phyloP scores from a whole-genome alignment of 192 early-diverging fungal species.

The Coemansia guatemalensis region DNA sequence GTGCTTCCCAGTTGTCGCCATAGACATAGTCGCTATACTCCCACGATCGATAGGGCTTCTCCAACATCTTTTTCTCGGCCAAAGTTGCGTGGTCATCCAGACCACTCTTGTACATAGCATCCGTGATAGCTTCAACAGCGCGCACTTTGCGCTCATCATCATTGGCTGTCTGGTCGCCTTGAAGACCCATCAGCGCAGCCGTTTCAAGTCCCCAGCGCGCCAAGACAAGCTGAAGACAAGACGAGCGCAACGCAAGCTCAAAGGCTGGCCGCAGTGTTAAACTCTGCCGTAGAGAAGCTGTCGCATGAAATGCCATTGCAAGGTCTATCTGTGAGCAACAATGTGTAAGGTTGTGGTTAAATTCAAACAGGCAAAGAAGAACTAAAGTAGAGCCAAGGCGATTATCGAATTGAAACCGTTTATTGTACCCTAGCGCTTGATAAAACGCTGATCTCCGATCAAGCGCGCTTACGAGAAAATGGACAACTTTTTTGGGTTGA shows the following conservation, averaged over 20 bases:
- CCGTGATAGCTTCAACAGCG: slow-evolving; percentile 47
- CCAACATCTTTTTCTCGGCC: slow-evolving; percentile 51
- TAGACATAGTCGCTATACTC: slow-evolving; percentile 46
- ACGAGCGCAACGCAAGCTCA: slow-evolving; percentile 53
- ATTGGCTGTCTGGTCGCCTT: slow-evolving; percentile 36
- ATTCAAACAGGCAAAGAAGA: background rate
- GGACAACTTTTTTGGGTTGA: slow-evolving; percentile 4
- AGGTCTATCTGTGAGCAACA: background rate
- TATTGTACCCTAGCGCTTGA: too few relatives aligned
- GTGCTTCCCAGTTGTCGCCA: slow-evolving; percentile 56
- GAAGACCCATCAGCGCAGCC: slow-evolving; percentile 48
- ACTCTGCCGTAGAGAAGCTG: slow-evolving; percentile 19
- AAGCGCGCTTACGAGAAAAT: background rate
- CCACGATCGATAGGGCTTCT: slow-evolving; percentile 53
- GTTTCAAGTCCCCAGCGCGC: slow-evolving; percentile 66
- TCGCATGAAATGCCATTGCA: slow-evolving; percentile 44
- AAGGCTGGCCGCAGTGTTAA: slow-evolving; percentile 38
- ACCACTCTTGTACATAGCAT: slow-evolving; percentile 49
- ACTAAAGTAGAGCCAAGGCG: slow-evolving; percentile 1
- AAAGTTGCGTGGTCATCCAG: slow-evolving; percentile 41
- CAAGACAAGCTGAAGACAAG: slow-evolving; percentile 59
- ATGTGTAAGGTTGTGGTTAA: background rate
- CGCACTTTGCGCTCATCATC: slow-evolving; percentile 41
- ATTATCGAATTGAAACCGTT: background rate
- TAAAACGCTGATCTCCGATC: background rate